phyloP scores from a whole-genome alignment of 2,329 filamentous ascomycete species.

The Gnomoniopsis sp. region DNA sequence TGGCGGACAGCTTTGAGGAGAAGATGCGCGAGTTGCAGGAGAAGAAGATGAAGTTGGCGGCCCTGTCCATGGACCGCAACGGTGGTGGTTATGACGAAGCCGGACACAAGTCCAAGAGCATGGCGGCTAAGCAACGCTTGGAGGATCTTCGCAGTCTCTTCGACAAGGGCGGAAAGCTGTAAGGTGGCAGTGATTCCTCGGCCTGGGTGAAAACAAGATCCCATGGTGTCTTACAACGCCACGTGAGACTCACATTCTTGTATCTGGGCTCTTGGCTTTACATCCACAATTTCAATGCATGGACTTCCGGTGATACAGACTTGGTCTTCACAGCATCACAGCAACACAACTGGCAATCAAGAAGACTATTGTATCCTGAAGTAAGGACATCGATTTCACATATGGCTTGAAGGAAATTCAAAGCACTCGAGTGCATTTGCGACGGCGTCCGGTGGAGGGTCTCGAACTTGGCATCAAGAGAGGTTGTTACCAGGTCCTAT shows the following conservation, averaged over 20 bases:
- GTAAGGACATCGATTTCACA: too few species aligned
- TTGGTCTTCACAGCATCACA: too few species aligned
- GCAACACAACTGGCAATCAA: too few species aligned
- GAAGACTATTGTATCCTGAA: too few species aligned
- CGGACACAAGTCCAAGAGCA: slow-evolving; percentile 6
- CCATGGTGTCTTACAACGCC: not conserved
- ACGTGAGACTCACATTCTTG: not conserved
- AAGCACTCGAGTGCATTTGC: too few species aligned
- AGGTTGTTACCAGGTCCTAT: too few species aligned
- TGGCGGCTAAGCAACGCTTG: slow-evolving; percentile 56
- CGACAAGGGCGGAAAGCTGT: slow-evolving; percentile 33
- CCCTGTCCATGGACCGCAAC: slow-evolving; percentile 74
- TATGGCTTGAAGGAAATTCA: too few species aligned
- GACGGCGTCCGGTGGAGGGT: too few species aligned
- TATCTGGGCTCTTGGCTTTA: not conserved
- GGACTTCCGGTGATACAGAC: too few species aligned
- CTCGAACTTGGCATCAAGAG: too few species aligned
- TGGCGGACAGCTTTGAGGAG: slow-evolving; percentile 88
- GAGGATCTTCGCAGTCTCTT: slow-evolving; percentile 58
- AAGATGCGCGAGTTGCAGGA: slow-evolving; percentile 86
- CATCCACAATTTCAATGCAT: not conserved
- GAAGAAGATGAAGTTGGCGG: slow-evolving; percentile 89
- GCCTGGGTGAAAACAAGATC: not conserved
- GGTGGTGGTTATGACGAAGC: slow-evolving; percentile 31
- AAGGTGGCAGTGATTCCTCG: not conserved